Percentiles rank a stretch among this genome's conserved stretches.
Evolutionary conservation across 1,284 basidiomycete species (phyloP).

Genomic region (Ganoderma meredithae): DNA sequence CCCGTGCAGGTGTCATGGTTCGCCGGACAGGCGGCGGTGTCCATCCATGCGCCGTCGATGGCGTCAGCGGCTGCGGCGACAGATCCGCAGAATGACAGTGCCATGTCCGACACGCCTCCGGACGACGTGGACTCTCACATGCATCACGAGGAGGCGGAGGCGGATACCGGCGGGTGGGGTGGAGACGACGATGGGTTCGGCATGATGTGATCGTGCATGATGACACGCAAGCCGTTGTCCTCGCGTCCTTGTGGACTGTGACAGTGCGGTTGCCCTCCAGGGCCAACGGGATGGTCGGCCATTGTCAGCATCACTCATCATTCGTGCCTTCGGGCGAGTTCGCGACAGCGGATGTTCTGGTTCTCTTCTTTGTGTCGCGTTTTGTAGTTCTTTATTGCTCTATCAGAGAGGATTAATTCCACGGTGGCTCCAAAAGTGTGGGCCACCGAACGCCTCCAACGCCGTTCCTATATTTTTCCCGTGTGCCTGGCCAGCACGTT

Average conservation of each 20-base stretch:
- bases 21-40: slow-evolving; percentile 45
- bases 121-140: slow-evolving; percentile 30
- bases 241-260: not conserved
- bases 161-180: slow-evolving; percentile 67
- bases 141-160: slow-evolving; percentile 63
- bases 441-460: not conserved
- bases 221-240: not conserved
- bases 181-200: slow-evolving; percentile 75
- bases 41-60: slow-evolving; percentile 28
- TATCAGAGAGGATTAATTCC: not conserved
- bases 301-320: not conserved
- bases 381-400: slow-evolving; percentile 3
- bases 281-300: not conserved
- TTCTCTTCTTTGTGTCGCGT: not conserved
- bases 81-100: slow-evolving; percentile 23
- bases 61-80: slow-evolving; percentile 31
- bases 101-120: slow-evolving; percentile 19
- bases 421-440: slow-evolving; percentile 1
- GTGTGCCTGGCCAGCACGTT: not conserved
- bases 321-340: not conserved
- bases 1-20: slow-evolving; percentile 73
- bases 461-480: not conserved
- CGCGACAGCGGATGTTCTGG: not conserved
- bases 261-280: not conserved
- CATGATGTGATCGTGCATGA: slow-evolving; percentile 49